Percentiles rank a stretch among this genome's conserved stretches.
Evolutionary conservation across 2,329 filamentous ascomycete genomes (phyloP).

Genomic region (Colletotrichum limetticola): DNA sequence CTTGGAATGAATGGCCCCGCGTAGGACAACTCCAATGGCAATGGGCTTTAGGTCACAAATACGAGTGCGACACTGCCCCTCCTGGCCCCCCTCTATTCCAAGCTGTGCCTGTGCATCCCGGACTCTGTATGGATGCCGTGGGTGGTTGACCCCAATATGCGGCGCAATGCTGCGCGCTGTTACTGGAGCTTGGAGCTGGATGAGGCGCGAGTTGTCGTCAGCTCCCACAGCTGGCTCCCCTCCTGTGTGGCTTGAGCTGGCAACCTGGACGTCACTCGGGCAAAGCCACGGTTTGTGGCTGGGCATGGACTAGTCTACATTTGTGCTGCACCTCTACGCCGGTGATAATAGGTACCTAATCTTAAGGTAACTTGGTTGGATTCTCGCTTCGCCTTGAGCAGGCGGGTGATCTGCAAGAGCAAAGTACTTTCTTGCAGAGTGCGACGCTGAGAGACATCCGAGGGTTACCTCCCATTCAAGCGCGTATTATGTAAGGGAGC

Average conservation of each 20-base stretch:
- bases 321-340: no score
- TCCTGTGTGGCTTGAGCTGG: background rate
- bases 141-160: background rate
- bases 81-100: background rate
- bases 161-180: slow-evolving; percentile 11
- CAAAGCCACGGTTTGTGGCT: background rate
- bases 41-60: background rate
- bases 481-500: background rate
- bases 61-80: slow-evolving; percentile 25
- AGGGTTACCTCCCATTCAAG: background rate
- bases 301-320: background rate
- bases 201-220: slow-evolving; percentile 31
- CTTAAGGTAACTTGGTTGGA: no score
- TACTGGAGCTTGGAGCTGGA: slow-evolving; percentile 20
- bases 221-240: background rate
- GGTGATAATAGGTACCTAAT: no score
- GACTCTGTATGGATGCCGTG: background rate
- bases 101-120: background rate
- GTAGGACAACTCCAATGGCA: background rate
- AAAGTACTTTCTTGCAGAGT: background rate
- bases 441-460: background rate
- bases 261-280: background rate
- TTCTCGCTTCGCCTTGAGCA: background rate
- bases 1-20: slow-evolving; percentile 11
- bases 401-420: slow-evolving; percentile 11